Base-by-base conservation (phyloP, 2,329 filamentous ascomycete species). In the Bimuria novae-zelandiae region DNA sequence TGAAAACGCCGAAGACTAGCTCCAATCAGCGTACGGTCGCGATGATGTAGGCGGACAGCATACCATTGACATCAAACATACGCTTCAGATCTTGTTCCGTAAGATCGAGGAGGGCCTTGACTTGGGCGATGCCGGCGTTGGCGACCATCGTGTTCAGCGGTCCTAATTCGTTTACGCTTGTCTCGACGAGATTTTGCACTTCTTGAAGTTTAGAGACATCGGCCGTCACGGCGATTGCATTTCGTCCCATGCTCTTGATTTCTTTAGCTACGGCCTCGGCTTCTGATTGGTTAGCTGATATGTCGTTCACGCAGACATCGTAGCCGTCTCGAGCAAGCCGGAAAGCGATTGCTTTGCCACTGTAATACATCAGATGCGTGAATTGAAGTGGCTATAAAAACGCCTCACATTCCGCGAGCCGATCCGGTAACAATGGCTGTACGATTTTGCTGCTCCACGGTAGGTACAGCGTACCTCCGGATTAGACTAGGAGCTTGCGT, bases 271-370 rank as follows among this genome's bases (percentile, higher is more conserved):
- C 76, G 19, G 80, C 76, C 46, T 85, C 79, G 54, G 83, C 81
- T 1, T 75, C 79, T 3, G 77, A 59, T 45, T 79, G 70, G 57
- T 86, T 83, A 12, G 79, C 75, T 23, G 75, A 58, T 14, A 88
- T 74, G 59, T 89, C 86, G 65, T 87, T 88, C 57, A 89, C 75
- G 63, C 84, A 86, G 44, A 89, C 76, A 59, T 84, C 78, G 72
- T 88, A 89, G 49, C 86, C 86, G 56, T 89, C 86, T 19, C 77
- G 72, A 5, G 85, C 85, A 14, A 89, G 78, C 2, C 86, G 83
- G 7, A 86, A 72, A 16, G 85, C 86, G 48, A 87, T 85, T 17
- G 83, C 79, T 61, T 82, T 83, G 41, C 85, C 85, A 57, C 84
- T 85, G 50, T 30, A 7, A n/a, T 6, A 19, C 16, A 33, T 64